Conservation (phyloP, 2,329 filamentous ascomycete genomes). For the Didymellaceae sp. region DNA sequence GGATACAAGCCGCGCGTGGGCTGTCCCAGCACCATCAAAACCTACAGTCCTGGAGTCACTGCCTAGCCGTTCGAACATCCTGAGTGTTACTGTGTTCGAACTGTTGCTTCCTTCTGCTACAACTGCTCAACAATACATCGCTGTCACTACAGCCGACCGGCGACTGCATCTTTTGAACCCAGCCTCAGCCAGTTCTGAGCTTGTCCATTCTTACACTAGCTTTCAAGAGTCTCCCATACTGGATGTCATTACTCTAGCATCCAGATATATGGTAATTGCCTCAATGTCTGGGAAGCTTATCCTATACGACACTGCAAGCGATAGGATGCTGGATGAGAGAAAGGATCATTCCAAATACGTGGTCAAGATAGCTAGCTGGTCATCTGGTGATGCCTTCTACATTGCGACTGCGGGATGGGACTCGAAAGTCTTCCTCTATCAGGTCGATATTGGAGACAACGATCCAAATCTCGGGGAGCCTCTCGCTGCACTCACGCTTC, state of each 20-base stretch:
- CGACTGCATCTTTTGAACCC: constrained; percentile 56
- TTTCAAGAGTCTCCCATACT: constrained; percentile 62
- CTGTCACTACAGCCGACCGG: constrained; percentile 48
- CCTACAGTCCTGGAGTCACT: constrained; percentile 52
- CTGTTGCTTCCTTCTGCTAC: constrained; percentile 33
- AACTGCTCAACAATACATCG: constrained; percentile 33
- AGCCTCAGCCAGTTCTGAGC: constrained; percentile 35
- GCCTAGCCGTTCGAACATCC: constrained; percentile 60
- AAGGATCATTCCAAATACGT: constrained; percentile 66
- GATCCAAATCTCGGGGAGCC: constrained; percentile 46
- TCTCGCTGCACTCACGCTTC: constrained; percentile 51
- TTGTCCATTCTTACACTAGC: constrained; percentile 47
- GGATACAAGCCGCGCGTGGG: constrained; percentile 55
- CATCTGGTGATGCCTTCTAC: constrained; percentile 38
- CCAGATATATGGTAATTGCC: constrained; percentile 58
- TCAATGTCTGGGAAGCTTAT: constrained; percentile 66
- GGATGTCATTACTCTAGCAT: constrained; percentile 54
- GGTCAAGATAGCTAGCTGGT: constrained; percentile 57
- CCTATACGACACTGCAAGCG: constrained; percentile 52
- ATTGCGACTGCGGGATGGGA: constrained; percentile 69
- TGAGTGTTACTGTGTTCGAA: constrained; percentile 55
- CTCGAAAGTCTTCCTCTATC: constrained; percentile 62
- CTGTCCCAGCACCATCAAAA: constrained; percentile 53
- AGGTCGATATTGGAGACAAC: constrained; percentile 35
- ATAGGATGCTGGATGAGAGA: constrained; percentile 54